A percentile compares a stretch with the other conserved stretches of the same genome.
Conservation (phyloP, 2,329 filamentous ascomycete genomes). For the Penicillium thymicola region DNA sequence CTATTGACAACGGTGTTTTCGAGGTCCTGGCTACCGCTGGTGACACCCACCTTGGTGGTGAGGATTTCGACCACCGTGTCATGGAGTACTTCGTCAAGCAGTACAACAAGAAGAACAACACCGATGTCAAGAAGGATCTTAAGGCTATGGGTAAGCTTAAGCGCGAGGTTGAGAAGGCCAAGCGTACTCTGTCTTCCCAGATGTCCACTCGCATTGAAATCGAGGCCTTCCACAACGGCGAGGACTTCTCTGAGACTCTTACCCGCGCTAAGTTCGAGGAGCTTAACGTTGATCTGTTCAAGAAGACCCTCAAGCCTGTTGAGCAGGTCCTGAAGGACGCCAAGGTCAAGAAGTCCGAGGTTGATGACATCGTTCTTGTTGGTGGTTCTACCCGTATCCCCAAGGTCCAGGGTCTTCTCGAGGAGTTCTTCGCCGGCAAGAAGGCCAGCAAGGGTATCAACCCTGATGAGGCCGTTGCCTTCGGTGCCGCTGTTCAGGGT, state of each 20-base stretch:
- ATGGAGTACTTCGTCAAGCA: constrained; percentile 95
- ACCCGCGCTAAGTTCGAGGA: constrained; percentile 99
- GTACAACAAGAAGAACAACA: constrained; percentile 97
- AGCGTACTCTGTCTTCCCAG: constrained; percentile 93
- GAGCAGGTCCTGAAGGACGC: constrained; percentile 98
- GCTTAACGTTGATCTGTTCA: constrained; percentile 98
- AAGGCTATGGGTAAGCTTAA: constrained; percentile 99
- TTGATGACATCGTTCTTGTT: constrained; percentile 95
- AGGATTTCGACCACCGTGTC: constrained; percentile 97
- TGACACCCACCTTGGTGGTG: constrained; percentile 96
- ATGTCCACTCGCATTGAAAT: constrained; percentile 94
- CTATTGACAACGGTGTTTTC: constrained; percentile 87
- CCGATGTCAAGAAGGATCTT: constrained; percentile 87
- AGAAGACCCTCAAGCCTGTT: constrained; percentile 98
- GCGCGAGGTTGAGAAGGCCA: constrained; percentile 99
- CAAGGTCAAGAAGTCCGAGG: constrained; percentile 92
- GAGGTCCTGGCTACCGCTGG: constrained; percentile 91
- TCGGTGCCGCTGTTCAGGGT: constrained; percentile 94
- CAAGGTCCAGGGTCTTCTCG: constrained; percentile 90
- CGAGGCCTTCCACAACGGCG: constrained; percentile 92
- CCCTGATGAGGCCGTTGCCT: constrained; percentile 98
- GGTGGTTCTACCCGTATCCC: constrained; percentile 99
- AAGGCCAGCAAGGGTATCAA: constrained; percentile 99
- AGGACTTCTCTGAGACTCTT: constrained; percentile 97
- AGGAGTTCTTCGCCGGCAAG: constrained; percentile 95